Evolutionary conservation across 1,139 yeast genomes (phyloP), one percentile per base, ranked within the genome.

Genomic region (Sugiyamaella pinicola): DNA sequence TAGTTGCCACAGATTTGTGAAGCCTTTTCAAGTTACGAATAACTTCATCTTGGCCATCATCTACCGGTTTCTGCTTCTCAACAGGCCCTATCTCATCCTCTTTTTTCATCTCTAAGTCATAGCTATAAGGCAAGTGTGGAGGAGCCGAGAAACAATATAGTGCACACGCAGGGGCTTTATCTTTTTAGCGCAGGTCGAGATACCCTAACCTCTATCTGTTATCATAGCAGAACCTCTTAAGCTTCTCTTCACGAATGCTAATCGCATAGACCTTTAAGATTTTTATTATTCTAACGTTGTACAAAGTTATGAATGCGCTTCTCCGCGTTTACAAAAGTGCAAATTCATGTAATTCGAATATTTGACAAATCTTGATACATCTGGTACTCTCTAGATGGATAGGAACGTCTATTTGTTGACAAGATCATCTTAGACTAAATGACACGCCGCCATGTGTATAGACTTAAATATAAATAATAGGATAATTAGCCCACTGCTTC

Each of bases 1-100:
- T 77, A 0, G 84, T 80, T 58, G 58, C 57, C 18, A 64, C 54
- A 12, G 64, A 55, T 19, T 53, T 55, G 55, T 56, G 61, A 13
- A 59, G 45, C 12, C 44, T 40, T 41, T 49, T 49, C 35, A 52
- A 38, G 3, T 29, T 24, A 9, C 24, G 15, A 8, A 47, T 47
- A 22, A 10, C 37, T 5, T 46, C 37, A 6, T 46, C 43, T 38
- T 19, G 15, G 17, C 22, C 31, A 24, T 33, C 15, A 8, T n/a
- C 24, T 21, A 21, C 10, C 7, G 21, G 7, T 15, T 18, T 37
- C 6, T n/a, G 19, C 13, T 37, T 13, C 24, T 15, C 17, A 4
- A 31, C n/a, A 35, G 39, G 22, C 24, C 12, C 21, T 35, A 9
- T 17, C n/a, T 15, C 7, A 5, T 38, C n/a, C 12, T 38, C 42